A percentile compares a stretch with the other conserved stretches of the same genome.
These are phyloP conservation scores for Groenewaldozyma auringiensis DNA, from an alignment of 1,139 yeast species.

Conservation along the genomic window DNA sequence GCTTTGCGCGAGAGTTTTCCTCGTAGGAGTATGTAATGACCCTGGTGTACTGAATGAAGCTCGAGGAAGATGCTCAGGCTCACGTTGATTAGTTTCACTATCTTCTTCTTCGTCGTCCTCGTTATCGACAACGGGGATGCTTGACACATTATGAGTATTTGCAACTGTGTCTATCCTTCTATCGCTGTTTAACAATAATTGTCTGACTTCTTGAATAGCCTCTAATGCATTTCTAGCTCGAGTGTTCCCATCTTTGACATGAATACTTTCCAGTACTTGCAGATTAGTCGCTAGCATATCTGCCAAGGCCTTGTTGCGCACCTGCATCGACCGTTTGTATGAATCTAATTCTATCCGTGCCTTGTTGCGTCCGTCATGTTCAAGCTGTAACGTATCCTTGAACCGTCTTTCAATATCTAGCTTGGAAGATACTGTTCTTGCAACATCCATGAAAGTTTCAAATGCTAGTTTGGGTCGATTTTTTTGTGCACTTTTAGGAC, in stretches of 20 bases:
- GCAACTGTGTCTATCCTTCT: slow-evolving; percentile 2
- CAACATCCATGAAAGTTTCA: slow-evolving; percentile 21
- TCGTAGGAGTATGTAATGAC: slow-evolving; percentile 11
- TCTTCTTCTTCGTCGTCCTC: not conserved
- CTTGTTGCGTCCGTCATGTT: not conserved
- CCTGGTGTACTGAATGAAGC: slow-evolving; percentile 3
- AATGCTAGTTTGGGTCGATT: slow-evolving; percentile 2
- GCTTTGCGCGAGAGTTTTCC: slow-evolving; percentile 17
- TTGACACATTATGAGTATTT: not conserved
- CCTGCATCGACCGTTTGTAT: not conserved
- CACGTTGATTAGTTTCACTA: not conserved
- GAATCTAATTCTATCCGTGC: not conserved
- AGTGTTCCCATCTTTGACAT: not conserved
- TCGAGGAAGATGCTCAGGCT: slow-evolving; percentile 1
- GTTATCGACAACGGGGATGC: not conserved
- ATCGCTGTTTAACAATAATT: slow-evolving; percentile 13
- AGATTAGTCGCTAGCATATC: slow-evolving; percentile 15
- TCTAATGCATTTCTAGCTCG: slow-evolving; percentile 15
- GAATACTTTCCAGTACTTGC: slow-evolving; percentile 10
- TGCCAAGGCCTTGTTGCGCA: slow-evolving; percentile 16
- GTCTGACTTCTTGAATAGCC: slow-evolving; percentile 17
- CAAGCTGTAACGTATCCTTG: slow-evolving; percentile 9
- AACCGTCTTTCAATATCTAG: slow-evolving; percentile 19
- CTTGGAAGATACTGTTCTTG: slow-evolving; percentile 17
- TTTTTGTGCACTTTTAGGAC: not conserved